phyloP scores from a whole-genome alignment of 257 asterid genomes.

The Solanum pimpinellifolium region DNA sequence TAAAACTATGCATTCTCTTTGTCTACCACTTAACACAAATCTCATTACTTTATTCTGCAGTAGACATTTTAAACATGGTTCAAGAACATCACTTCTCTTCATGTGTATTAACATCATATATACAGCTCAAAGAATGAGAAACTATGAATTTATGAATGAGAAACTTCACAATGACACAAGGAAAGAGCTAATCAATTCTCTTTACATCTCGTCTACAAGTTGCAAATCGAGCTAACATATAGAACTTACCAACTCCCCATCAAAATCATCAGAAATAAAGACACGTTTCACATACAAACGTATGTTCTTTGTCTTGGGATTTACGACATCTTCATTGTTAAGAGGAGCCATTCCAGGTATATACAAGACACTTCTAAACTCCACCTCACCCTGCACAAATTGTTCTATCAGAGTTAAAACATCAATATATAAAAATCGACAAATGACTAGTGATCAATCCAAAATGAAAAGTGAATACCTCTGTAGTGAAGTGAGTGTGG shows the following conservation, averaged over 20 bases:
- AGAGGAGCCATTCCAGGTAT: constrained; percentile 99
- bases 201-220: background rate
- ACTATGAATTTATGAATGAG: background rate
- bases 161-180: background rate
- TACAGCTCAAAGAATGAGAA: background rate
- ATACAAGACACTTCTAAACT: constrained; percentile 87
- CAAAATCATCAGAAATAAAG: constrained; percentile 95
- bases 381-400: constrained; percentile 89
- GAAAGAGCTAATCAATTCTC: background rate
- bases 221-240: background rate
- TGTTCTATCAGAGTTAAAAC: constrained; percentile 1
- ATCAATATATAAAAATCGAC: background rate
- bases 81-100: background rate
- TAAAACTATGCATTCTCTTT: background rate
- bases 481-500: constrained; percentile 85
- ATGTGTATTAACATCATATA: background rate
- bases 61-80: background rate
- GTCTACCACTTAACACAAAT: background rate
- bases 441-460: background rate
- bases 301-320: constrained; percentile 90
- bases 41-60: background rate
- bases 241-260: constrained; percentile 84
- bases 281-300: constrained; percentile 92
- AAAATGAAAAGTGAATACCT: constrained; percentile 32
- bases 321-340: constrained; percentile 86